Conservation (phyloP, 2,329 filamentous ascomycete species). For the Chaetomiaceae sp. region DNA sequence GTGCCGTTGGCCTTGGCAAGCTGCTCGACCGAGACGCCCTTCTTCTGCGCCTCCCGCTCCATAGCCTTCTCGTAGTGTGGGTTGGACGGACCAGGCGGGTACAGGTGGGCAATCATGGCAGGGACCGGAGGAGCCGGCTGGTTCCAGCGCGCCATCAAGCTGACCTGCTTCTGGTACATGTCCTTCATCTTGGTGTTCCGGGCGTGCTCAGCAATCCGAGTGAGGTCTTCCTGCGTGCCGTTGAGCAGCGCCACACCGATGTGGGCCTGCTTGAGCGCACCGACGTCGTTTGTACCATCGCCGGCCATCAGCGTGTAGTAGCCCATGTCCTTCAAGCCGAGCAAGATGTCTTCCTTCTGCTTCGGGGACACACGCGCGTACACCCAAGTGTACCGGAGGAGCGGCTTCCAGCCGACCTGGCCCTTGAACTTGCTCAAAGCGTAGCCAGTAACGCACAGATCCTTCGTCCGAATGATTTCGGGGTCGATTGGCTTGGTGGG, state of each 20-base stretch:
- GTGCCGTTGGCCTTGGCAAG: slow-evolving; percentile 49
- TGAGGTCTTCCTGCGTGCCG: slow-evolving; percentile 84
- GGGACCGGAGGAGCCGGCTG: slow-evolving; percentile 89
- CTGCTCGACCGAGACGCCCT: slow-evolving; percentile 59
- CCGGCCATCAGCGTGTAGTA: slow-evolving; percentile 99
- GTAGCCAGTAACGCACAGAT: slow-evolving; percentile 93
- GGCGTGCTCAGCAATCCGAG: slow-evolving; percentile 85
- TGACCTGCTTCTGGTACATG: slow-evolving; percentile 91
- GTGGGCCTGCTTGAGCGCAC: slow-evolving; percentile 94
- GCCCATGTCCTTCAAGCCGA: slow-evolving; percentile 90
- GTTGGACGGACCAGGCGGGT: slow-evolving; percentile 82
- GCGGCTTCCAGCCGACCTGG: slow-evolving; percentile 65
- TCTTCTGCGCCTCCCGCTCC: slow-evolving; percentile 74
- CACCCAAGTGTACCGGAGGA: slow-evolving; percentile 90
- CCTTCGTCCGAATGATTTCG: slow-evolving; percentile 75
- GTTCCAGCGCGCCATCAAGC: slow-evolving; percentile 91
- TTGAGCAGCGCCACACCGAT: slow-evolving; percentile 95
- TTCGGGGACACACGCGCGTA: slow-evolving; percentile 97
- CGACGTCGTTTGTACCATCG: slow-evolving; percentile 97
- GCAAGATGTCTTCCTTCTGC: slow-evolving; percentile 97
- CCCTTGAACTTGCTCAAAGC: slow-evolving; percentile 84
- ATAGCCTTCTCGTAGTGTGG: slow-evolving; percentile 93
- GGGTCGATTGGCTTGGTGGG: slow-evolving; percentile 72
- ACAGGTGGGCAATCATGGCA: slow-evolving; percentile 86
- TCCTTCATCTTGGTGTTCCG: slow-evolving; percentile 98